Conservation (phyloP, 179 eudicot genomes). For the Carnegiea gigantea region DNA sequence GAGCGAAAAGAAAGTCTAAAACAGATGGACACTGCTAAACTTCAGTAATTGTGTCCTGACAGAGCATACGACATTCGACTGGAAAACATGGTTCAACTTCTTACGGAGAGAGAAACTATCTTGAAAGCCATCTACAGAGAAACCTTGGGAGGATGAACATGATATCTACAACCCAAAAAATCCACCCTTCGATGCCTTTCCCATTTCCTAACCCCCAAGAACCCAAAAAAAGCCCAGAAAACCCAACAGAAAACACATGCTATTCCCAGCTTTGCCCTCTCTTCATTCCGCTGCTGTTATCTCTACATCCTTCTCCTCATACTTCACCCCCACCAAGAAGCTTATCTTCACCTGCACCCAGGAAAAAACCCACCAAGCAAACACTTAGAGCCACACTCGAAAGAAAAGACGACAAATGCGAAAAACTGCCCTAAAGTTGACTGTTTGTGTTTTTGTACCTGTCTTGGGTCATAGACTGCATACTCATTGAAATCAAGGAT, state of each 20-base stretch:
- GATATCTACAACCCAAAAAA: constrained; percentile 1
- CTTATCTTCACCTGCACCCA: constrained; percentile 59
- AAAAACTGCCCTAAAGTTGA: neutral
- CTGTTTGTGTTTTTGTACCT: constrained; percentile 33
- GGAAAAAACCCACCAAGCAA: neutral
- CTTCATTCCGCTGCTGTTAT: constrained; percentile 35
- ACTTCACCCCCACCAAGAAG: constrained; percentile 80
- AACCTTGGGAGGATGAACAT: constrained; percentile 7
- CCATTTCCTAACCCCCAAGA: neutral
- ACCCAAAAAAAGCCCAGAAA: neutral
- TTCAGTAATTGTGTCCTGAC: too few relatives aligned
- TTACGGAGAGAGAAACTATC: neutral
- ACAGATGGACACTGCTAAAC: too few relatives aligned
- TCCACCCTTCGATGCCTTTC: neutral
- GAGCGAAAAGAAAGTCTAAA: too few relatives aligned
- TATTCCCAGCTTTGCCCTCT: neutral
- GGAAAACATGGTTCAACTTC: neutral
- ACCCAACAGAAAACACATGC: neutral
- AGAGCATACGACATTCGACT: neutral
- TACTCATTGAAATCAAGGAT: constrained; percentile 79
- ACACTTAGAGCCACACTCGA: neutral
- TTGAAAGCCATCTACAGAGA: neutral
- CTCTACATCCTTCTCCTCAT: constrained; percentile 55
- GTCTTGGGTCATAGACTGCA: constrained; percentile 75
- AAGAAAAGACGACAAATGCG: neutral